Base-by-base conservation (phyloP, 2,329 filamentous ascomycete species). In the Aspergillus persii region DNA sequence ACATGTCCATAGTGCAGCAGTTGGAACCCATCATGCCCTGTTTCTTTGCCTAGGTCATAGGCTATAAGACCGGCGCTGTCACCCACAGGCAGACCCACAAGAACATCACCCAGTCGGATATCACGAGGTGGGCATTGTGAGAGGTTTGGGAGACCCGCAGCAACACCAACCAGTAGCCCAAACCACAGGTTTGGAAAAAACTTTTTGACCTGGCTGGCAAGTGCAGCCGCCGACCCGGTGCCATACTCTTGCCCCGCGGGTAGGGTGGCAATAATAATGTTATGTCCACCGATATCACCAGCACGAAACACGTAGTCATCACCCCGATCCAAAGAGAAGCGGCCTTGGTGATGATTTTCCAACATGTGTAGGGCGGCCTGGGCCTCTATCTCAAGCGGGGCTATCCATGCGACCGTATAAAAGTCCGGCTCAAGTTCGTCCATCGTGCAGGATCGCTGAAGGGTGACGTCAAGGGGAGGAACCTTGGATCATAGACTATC, bases 21-120 rank as follows among this genome's bases (percentile, higher is more conserved):
- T 44, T 71, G 62, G 18, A 76, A 71, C 0, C 68, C 68, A 9
- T 2, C 50, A 3, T 4, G 8, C 60, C 2, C 56, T 73, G 15
- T 77, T 71, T 47, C 8, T 33, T 74, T 76, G 0, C 76, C 75
- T 0, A 76, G 54, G 1, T 72, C 68, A 36, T 77, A 78, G 0
- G 72, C 63, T 1, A 77, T 50, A 0, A 76, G 46, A 0, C 64
- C 71, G 0, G 72, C n/a, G n/a, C 61, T 67, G 0, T 73, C 66
- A 0, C 66, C 63, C 0, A 67, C 56, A 0, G 69, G 59, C 2
- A 74, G 50, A 7, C 64, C 70, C 1, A 78, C 71, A 4, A 78
- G 68, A 0, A 78, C 67, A 61, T 77, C 73, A 1, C 75, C 76
- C n/a, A 78, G 68, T 3, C 76, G 71, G 9, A 77, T 78, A 60